These are phyloP conservation scores for Rhodomyrtus psidioides DNA, from an alignment of 441 rosid genomes.

Conservation along the genomic window DNA sequence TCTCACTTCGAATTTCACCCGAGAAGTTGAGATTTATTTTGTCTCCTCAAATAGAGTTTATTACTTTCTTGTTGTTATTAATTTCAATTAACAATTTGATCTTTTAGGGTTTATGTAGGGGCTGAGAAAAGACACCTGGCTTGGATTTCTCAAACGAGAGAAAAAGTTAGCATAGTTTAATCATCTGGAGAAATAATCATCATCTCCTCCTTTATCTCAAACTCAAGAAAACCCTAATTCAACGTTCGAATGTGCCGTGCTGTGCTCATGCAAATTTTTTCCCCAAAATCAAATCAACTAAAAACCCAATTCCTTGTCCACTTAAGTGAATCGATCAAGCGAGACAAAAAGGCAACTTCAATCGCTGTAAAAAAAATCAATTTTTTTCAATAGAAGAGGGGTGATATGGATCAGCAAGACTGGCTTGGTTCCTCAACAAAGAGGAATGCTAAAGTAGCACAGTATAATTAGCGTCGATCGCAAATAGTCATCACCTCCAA, in stretches of 20 bases:
- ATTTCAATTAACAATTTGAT: background rate
- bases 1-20: no score
- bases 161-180: constrained; percentile 6
- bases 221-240: background rate
- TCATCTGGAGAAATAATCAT: constrained; percentile 24
- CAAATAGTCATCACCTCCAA: constrained; percentile 30
- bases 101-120: background rate
- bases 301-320: background rate
- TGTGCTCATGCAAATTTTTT: background rate
- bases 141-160: constrained; percentile 5
- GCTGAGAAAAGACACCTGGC: constrained; percentile 7
- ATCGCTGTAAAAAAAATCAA: no score
- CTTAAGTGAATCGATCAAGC: background rate
- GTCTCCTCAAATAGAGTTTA: no score
- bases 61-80: no score
- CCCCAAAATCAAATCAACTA: background rate
- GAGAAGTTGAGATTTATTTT: no score
- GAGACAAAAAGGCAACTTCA: background rate
- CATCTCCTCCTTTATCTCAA: background rate
- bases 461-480: constrained; percentile 30
- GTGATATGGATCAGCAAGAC: background rate
- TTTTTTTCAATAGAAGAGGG: background rate
- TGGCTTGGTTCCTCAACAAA: constrained; percentile 4
- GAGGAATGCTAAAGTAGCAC: constrained; percentile 4
- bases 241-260: background rate